Conservation (phyloP, 352 stramenopile genomes). For the Pelagophyceae sp. region DNA sequence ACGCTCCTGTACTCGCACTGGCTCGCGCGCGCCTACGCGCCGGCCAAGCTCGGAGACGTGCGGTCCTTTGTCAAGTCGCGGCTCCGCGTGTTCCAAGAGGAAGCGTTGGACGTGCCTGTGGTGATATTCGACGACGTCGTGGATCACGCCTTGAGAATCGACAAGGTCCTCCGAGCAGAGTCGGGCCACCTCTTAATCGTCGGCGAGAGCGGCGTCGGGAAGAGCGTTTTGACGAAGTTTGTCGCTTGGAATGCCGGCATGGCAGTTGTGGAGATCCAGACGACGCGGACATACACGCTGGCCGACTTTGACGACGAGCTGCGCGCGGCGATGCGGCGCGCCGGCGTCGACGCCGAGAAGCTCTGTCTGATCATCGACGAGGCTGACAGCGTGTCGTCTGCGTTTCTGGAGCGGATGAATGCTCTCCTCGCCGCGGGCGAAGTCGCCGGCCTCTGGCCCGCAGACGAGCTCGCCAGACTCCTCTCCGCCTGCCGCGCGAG, state of each 20-base stretch:
- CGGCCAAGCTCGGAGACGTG: constrained; percentile 79
- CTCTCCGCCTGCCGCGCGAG: constrained; percentile 78
- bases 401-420: constrained; percentile 99
- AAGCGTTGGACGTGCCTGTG: constrained; percentile 92
- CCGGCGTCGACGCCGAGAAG: constrained; percentile 94
- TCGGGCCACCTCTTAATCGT: constrained; percentile 95
- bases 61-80: constrained; percentile 90
- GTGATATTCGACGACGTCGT: constrained; percentile 99
- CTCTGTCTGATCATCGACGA: constrained; percentile 99
- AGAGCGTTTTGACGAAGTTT: constrained; percentile 98
- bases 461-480: constrained; percentile 93
- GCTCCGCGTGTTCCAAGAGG: constrained; percentile 97
- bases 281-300: constrained; percentile 94
- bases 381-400: constrained; percentile 91
- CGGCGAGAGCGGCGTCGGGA: constrained; percentile 94
- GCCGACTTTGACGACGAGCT: constrained; percentile 99
- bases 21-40: constrained; percentile 92
- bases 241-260: constrained; percentile 99
- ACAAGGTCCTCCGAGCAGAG: constrained; percentile 54
- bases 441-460: constrained; percentile 98
- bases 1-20: constrained; percentile 96
- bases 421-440: constrained; percentile 96
- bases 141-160: constrained; percentile 94
- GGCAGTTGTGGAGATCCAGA: constrained; percentile 99
- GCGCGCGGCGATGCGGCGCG: constrained; percentile 87